Evolutionary conservation across 179 eudicot species (phyloP).

Genomic region (Heliamphora ciliata): DNA sequence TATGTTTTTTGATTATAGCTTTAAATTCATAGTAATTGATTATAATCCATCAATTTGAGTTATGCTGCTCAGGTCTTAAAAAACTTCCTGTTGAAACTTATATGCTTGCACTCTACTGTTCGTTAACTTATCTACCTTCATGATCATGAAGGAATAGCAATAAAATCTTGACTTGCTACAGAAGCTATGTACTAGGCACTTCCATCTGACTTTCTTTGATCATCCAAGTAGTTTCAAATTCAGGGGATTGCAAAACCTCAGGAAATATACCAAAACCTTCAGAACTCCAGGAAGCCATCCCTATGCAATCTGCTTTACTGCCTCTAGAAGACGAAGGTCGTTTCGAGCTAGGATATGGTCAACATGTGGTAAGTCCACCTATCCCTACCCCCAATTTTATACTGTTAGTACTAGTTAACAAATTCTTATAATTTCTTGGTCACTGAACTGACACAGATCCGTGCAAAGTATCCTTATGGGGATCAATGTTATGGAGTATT

Average conservation of each 20-base stretch:
- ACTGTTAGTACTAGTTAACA: neutral
- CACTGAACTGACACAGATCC: conserved; percentile 19
- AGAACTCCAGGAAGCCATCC: conserved; percentile 5
- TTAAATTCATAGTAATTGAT: no score
- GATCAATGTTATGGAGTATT: conserved; percentile 35
- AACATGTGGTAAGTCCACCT: conserved; percentile 28
- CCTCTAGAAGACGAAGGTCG: conserved; percentile 21
- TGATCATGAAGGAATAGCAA: no score
- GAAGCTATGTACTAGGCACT: neutral
- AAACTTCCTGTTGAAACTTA: no score
- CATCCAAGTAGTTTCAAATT: neutral
- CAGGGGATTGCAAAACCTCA: no score
- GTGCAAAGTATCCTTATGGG: conserved; percentile 35
- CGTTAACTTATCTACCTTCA: no score
- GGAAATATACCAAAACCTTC: no score
- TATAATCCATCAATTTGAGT: no score
- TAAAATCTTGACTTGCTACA: no score
- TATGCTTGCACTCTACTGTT: no score
- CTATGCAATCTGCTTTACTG: conserved; percentile 20
- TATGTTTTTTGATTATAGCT: no score
- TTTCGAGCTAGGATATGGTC: conserved; percentile 39
- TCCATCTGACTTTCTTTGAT: neutral
- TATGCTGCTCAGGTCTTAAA: no score
- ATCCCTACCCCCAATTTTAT: neutral
- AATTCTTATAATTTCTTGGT: conserved; percentile 7